Evolutionary conservation across 768 basidiomycete genomes (phyloP).

Genomic region (Leccinum pellstonianum): DNA sequence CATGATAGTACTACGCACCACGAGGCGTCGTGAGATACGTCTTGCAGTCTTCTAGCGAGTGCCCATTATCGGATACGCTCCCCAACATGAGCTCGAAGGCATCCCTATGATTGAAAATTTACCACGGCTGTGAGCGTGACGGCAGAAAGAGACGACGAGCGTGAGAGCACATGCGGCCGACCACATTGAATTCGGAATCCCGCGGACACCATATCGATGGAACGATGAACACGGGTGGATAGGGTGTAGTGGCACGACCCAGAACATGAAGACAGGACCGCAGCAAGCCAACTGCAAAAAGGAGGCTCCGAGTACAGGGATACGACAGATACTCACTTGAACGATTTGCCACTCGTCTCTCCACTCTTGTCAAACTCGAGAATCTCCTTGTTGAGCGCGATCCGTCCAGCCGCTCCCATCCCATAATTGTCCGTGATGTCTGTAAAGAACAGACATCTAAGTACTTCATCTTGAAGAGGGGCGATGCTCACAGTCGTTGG

Average conservation of each 20-base stretch:
- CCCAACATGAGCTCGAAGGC: conserved; percentile 84
- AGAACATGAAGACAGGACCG: background rate
- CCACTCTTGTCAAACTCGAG: conserved; percentile 43
- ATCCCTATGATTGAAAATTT: conserved; percentile 52
- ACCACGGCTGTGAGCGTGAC: conserved; percentile 19
- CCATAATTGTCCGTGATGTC: conserved; percentile 91
- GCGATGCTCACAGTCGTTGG: conserved; percentile 75
- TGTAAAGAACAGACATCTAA: conserved; percentile 28
- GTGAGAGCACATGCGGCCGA: conserved; percentile 3
- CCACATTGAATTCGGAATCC: background rate
- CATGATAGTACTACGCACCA: conserved; percentile 35
- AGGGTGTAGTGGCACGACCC: background rate
- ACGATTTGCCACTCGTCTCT: conserved; percentile 21
- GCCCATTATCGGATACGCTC: conserved; percentile 70
- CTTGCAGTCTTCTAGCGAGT: conserved; percentile 86
- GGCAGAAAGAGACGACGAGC: background rate
- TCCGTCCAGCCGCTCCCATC: conserved; percentile 68
- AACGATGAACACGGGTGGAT: background rate
- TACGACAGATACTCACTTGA: conserved; percentile 43
- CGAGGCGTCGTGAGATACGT: conserved; percentile 63
- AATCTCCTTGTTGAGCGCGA: conserved; percentile 68
- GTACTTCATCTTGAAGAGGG: background rate
- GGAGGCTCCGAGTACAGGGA: background rate
- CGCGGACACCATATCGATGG: conserved; percentile 8
- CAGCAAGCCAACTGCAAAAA: background rate